A percentile compares a stretch with the other conserved stretches of the same genome.
These are phyloP conservation scores for Sclerotinia sclerotiorum DNA, from an alignment of 2,329 filamentous ascomycete genomes.

Conservation along the genomic window DNA sequence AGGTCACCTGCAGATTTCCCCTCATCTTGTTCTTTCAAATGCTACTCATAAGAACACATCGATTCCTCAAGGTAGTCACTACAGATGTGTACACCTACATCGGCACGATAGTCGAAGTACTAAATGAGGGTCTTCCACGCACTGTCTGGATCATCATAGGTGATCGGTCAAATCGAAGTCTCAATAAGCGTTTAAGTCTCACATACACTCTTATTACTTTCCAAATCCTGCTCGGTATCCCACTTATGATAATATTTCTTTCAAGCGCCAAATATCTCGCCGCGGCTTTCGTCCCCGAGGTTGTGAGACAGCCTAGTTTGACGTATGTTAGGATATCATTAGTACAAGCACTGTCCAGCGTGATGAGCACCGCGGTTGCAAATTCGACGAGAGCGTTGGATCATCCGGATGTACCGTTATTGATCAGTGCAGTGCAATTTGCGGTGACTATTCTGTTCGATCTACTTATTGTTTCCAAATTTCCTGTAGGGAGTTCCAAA, in stretches of 20 bases:
- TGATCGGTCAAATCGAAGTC: slow-evolving; percentile 55
- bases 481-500: slow-evolving; percentile 54
- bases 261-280: slow-evolving; percentile 56
- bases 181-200: slow-evolving; percentile 54
- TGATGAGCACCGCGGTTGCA: slow-evolving; percentile 62
- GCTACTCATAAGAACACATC: slow-evolving; percentile 45
- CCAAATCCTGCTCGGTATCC: slow-evolving; percentile 56
- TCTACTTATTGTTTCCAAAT: slow-evolving; percentile 63
- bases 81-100: slow-evolving; percentile 71
- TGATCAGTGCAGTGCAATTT: slow-evolving; percentile 65
- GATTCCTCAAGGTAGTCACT: slow-evolving; percentile 61
- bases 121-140: slow-evolving; percentile 71
- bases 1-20: neutral
- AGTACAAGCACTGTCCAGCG: slow-evolving; percentile 61
- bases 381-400: slow-evolving; percentile 64
- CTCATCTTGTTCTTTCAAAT: neutral
- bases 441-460: slow-evolving; percentile 66
- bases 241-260: slow-evolving; percentile 61
- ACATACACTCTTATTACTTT: slow-evolving; percentile 63
- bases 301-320: slow-evolving; percentile 56
- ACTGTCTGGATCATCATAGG: slow-evolving; percentile 69
- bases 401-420: slow-evolving; percentile 65
- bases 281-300: slow-evolving; percentile 59
- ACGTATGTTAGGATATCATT: slow-evolving; percentile 65
- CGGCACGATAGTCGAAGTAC: slow-evolving; percentile 61